A percentile compares a stretch with the other conserved stretches of the same genome.
phyloP scores from a whole-genome alignment of 2,329 filamentous ascomycete species.

The Cercospora nicotianae region DNA sequence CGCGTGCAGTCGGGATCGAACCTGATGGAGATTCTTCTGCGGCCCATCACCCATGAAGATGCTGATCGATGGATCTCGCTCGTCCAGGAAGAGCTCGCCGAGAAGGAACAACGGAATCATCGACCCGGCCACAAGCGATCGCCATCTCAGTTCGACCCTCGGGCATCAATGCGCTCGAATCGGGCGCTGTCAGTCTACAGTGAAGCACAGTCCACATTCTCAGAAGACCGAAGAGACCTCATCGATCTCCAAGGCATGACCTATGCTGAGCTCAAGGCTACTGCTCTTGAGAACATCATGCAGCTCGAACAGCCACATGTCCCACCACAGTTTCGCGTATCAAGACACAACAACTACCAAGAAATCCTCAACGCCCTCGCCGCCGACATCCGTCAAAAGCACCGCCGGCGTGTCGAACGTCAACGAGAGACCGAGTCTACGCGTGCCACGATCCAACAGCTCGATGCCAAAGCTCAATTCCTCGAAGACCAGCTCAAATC shows the following conservation, averaged over 20 bases:
- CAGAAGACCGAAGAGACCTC: slow-evolving; percentile 51
- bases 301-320: slow-evolving; percentile 69
- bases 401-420: slow-evolving; percentile 84
- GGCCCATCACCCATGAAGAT: slow-evolving; percentile 82
- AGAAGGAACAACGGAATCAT: slow-evolving; percentile 44
- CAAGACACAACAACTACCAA: slow-evolving; percentile 85
- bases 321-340: slow-evolving; percentile 67
- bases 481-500: slow-evolving; percentile 93
- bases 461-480: slow-evolving; percentile 85
- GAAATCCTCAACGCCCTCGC: slow-evolving; percentile 98
- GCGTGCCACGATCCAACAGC: slow-evolving; percentile 68
- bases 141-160: slow-evolving; percentile 35
- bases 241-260: slow-evolving; percentile 86
- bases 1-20: slow-evolving; percentile 89
- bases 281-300: slow-evolving; percentile 90
- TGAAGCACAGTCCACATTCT: slow-evolving; percentile 41
- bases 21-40: slow-evolving; percentile 92
- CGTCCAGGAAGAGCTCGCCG: slow-evolving; percentile 74
- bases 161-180: slow-evolving; percentile 34
- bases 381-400: slow-evolving; percentile 95
- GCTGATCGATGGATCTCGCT: slow-evolving; percentile 83
- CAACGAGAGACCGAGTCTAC: slow-evolving; percentile 88
- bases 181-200: slow-evolving; percentile 43
- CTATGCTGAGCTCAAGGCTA: slow-evolving; percentile 90
- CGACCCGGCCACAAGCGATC: slow-evolving; percentile 25